Evolutionary conservation across 163 green algal genomes (phyloP).

Genomic region (Chlorella variabilis): DNA sequence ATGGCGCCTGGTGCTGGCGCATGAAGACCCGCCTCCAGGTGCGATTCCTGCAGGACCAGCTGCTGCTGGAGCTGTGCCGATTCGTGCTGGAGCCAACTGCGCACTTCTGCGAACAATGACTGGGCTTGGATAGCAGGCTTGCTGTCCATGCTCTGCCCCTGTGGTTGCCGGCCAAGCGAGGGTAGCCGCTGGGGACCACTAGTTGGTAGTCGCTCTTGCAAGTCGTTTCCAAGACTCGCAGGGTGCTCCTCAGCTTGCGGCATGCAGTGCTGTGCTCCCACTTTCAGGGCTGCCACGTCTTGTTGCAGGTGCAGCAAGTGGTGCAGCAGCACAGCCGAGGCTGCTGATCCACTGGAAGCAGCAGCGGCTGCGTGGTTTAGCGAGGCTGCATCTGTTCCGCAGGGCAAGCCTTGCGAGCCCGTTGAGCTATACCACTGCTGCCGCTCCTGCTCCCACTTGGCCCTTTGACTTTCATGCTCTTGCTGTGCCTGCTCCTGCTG

Average conservation of each 20-base stretch:
- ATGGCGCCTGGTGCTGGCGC: too few relatives aligned
- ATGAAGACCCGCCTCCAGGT: too few relatives aligned
- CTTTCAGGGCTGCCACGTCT: background rate
- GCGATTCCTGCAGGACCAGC: too few relatives aligned
- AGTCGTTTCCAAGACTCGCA: too few relatives aligned
- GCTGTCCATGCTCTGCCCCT: background rate
- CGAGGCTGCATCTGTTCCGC: background rate
- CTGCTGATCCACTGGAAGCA: background rate
- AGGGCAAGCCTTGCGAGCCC: background rate
- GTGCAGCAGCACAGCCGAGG: background rate
- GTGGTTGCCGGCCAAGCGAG: background rate
- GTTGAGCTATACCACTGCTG: background rate
- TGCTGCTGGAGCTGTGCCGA: background rate
- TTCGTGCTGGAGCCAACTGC: constrained; percentile 7
- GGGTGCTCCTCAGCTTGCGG: background rate
- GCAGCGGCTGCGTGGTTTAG: background rate
- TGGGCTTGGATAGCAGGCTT: background rate
- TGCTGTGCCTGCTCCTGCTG: background rate
- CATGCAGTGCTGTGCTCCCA: background rate
- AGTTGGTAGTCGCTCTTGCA: background rate
- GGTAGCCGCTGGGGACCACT: background rate
- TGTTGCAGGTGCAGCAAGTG: background rate
- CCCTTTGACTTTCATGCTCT: background rate
- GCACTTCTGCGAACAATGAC: constrained; percentile 16
- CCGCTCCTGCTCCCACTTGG: background rate